Base-by-base conservation (phyloP, 2,329 filamentous ascomycete genomes). In the Pseudogymnoascus sp. region DNA sequence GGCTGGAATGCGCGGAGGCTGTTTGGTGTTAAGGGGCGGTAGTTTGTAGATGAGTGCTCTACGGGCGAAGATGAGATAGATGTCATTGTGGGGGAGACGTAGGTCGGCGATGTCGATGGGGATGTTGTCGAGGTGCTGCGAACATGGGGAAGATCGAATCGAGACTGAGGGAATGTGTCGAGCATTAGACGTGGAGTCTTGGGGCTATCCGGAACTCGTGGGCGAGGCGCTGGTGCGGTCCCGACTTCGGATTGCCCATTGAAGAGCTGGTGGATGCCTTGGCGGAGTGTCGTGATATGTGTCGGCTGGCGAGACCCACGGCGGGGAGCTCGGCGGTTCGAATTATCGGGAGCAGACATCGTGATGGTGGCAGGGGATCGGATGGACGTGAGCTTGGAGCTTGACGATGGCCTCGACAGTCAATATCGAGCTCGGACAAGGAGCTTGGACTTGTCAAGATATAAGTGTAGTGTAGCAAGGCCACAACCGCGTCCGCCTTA, bases 101-200 rank as follows among this genome's bases (percentile, higher is more conserved):
- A 31, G 16, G 46, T 33, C 10, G 28, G 46, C 14, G 46, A 56
- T 10, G 14, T 33, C 4, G 46, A 19, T 14, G 73, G 75, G n/a
- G 71, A 72, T 63, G 68, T 70, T 16, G 75, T 75, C 72, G 76
- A 75, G 1, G 75, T 75, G 63, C 76, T 74, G 61, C 70, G 72
- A 12, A 81, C 72, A 60, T 76, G 74, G 1, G 79, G 78, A 26
- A 81, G 70, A 62, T 76, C 72, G 26, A 81, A 68, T 60, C 77
- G 72, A 26, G 77, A 77, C 31, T 75, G 76, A 10, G 79, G 75
- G 24, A 80, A 67, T 31, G 72, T 70, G n/a, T 75, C 72, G 3
- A 79, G 68, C 16, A 72, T 70, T 59, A 78, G 76, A 2, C 74
- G 73, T 2, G 81, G 78, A 1, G 79, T 78, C 68, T 84, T 84